Conservation (phyloP, 768 basidiomycete genomes). For the Trametes coccinea region DNA sequence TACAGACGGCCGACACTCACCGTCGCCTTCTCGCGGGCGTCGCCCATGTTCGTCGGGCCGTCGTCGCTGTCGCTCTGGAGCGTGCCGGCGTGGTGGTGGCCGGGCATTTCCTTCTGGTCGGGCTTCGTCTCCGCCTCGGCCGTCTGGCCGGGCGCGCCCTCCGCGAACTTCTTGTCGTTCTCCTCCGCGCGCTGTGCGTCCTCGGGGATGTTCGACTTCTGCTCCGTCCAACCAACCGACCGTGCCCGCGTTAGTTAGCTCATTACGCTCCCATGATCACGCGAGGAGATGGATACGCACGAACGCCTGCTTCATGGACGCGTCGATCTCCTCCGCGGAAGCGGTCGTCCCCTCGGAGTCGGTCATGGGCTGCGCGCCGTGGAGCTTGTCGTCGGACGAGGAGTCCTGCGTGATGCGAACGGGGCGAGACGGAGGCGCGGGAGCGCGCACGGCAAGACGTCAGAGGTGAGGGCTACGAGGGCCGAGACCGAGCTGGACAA, state of each 20-base stretch:
- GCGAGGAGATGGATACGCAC: constrained; percentile 14
- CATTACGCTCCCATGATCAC: background rate
- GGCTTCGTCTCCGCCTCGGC: constrained; percentile 25
- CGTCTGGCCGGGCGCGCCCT: constrained; percentile 26
- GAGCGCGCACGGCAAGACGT: background rate
- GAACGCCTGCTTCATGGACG: constrained; percentile 26
- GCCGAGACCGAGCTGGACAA: background rate
- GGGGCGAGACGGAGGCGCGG: background rate
- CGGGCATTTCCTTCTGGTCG: constrained; percentile 28
- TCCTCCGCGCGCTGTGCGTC: constrained; percentile 30
- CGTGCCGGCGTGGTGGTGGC: constrained; percentile 20
- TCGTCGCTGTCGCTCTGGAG: constrained; percentile 21
- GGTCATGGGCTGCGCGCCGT: constrained; percentile 18
- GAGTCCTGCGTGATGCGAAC: background rate
- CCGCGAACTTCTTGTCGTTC: constrained; percentile 16
- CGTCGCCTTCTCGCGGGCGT: constrained; percentile 20
- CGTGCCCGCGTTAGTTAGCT: too few species aligned
- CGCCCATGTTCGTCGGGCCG: constrained; percentile 22
- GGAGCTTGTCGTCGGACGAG: constrained; percentile 6
- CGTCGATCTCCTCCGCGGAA: constrained; percentile 29
- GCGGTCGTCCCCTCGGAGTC: constrained; percentile 32
- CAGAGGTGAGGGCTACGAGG: background rate
- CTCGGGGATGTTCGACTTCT: constrained; percentile 28
- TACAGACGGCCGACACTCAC: background rate
- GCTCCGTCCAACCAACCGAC: background rate